Evolutionary conservation across 192 early-diverging fungal species (phyloP).

Genomic region (Haplosporangium gracile): DNA sequence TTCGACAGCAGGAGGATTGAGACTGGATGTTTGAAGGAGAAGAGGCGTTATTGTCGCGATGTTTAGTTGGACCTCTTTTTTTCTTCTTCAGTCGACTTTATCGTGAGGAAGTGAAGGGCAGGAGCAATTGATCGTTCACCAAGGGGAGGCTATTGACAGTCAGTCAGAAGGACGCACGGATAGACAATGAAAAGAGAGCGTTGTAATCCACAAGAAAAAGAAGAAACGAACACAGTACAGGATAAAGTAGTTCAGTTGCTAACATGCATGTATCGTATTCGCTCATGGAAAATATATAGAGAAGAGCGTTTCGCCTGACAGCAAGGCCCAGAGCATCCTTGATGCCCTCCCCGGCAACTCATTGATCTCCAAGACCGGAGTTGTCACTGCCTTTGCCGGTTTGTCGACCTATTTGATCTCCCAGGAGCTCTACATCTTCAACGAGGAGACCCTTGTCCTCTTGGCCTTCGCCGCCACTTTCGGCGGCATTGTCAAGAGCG

Average conservation of each 20-base stretch:
- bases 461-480: slow-evolving; percentile 85
- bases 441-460: slow-evolving; percentile 92
- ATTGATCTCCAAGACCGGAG: slow-evolving; percentile 89
- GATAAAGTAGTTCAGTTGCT: neutral
- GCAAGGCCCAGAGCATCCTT: slow-evolving; percentile 92
- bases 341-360: slow-evolving; percentile 95
- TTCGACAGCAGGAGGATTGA: neutral
- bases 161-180: neutral
- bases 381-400: slow-evolving; percentile 85
- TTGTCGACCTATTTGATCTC: slow-evolving; percentile 90
- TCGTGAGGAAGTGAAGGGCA: neutral
- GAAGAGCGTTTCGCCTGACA: slow-evolving; percentile 73
- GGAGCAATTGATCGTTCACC: no score
- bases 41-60: neutral
- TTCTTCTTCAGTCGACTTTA: neutral
- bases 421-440: slow-evolving; percentile 98
- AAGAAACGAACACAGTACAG: neutral
- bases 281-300: slow-evolving; percentile 11
- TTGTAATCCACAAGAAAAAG: neutral
- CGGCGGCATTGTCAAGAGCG: slow-evolving; percentile 79
- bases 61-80: neutral
- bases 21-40: neutral
- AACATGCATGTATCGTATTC: neutral
- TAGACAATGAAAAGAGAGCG: neutral
- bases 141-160: neutral